Evolutionary conservation across 768 basidiomycete species (phyloP).

Genomic region (Suillus tomentosus): DNA sequence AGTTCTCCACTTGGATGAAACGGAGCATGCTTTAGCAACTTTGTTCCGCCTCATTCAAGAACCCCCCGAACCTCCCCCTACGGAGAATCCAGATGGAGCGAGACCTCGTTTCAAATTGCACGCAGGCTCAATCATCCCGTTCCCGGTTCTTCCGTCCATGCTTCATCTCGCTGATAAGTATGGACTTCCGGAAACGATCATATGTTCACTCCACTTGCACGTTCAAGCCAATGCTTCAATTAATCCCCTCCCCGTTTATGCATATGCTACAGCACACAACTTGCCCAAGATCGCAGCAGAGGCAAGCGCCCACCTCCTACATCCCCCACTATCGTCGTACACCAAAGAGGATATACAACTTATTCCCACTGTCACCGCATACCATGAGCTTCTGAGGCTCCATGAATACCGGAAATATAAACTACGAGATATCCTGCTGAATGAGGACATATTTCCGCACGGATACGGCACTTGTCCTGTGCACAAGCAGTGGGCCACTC

Average conservation of each 20-base stretch:
- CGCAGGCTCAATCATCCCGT: slow-evolving; percentile 54
- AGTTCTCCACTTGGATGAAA: slow-evolving; percentile 58
- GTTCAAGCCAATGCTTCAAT: slow-evolving; percentile 52
- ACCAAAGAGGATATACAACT: slow-evolving; percentile 47
- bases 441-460: slow-evolving; percentile 71
- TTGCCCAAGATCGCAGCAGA: slow-evolving; percentile 52
- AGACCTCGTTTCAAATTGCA: slow-evolving; percentile 34
- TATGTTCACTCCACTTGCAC: slow-evolving; percentile 49
- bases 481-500: slow-evolving; percentile 47
- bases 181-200: slow-evolving; percentile 47
- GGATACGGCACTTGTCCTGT: slow-evolving; percentile 65
- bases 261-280: slow-evolving; percentile 47
- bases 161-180: slow-evolving; percentile 70
- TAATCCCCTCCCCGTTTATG: slow-evolving; percentile 62
- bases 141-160: slow-evolving; percentile 61
- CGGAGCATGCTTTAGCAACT: slow-evolving; percentile 45
- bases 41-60: slow-evolving; percentile 60
- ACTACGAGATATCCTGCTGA: slow-evolving; percentile 51
- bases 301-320: slow-evolving; percentile 58
- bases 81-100: slow-evolving; percentile 29
- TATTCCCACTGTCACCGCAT: slow-evolving; percentile 60
- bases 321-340: slow-evolving; percentile 58
- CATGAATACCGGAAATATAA: slow-evolving; percentile 58
- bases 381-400: slow-evolving; percentile 62
- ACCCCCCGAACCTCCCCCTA: slow-evolving; percentile 49